Evolutionary conservation across 2,329 filamentous ascomycete genomes (phyloP), one percentile per base, ranked within the genome.

Genomic region (Grosmannia clavigera): DNA sequence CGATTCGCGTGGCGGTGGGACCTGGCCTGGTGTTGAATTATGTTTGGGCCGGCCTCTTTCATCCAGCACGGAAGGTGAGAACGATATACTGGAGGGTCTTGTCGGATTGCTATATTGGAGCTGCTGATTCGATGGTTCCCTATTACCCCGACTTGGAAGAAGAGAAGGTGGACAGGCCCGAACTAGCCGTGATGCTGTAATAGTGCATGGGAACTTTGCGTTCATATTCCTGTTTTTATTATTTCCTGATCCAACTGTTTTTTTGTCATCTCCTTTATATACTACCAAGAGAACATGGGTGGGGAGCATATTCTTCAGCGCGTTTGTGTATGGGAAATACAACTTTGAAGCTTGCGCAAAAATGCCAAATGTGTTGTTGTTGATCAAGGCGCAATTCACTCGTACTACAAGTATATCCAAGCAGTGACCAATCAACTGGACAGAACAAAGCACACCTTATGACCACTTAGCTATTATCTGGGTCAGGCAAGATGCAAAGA

Each of bases 11-110:
- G 78, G 91, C 92, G 0, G 87, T 97, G 53, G 94, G 94, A 0
- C 90, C 91, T 0, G 94, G 94, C 3, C 77, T 95, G 27, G 90
- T 96, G 43, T 87, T 99, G 81, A 99, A 99, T 76, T 99, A 99
- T 72, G 87, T 97, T 62, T 97, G 92, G 92, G 92, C 94, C 0
- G 94, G 94, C 22, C 78, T 99, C 22, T 99, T 99, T 80, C 95
- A 99, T 71, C 92, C 94, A 0, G 94, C 94, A 3, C 83, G 94
- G 64, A 97, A 97, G 76, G 94, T 99, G 59, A 83, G 94, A 63
- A 86, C 84, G 64, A 94, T 95, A 25, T 99, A 97, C 76, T 99
- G 94, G 92, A 81, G 94, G 61, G 77, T 99, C 52, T 96, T 96
- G 76, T 99, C 99, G 68, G 91, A 96, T 72, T 90, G 92, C 3